Percentiles rank a stretch among this genome's conserved stretches.
These are phyloP conservation scores for Clonostachys rhizophaga DNA, from an alignment of 2,329 filamentous ascomycete genomes.

Conservation along the genomic window DNA sequence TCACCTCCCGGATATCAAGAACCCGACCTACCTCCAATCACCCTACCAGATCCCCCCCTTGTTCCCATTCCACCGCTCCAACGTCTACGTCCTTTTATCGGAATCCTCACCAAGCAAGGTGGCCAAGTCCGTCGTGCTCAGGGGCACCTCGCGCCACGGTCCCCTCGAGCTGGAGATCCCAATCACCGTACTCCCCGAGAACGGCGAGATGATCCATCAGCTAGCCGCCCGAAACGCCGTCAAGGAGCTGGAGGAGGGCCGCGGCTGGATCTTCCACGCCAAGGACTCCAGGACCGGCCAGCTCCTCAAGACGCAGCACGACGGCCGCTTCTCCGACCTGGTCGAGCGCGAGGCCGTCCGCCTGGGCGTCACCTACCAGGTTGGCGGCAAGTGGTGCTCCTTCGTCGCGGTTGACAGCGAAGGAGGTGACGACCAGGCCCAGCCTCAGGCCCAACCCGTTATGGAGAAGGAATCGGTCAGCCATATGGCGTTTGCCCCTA, in stretches of 20 bases:
- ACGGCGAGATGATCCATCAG: slow-evolving; percentile 59
- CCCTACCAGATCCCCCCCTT: slow-evolving; percentile 60
- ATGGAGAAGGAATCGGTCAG: too few species aligned
- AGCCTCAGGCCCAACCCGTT: too few species aligned
- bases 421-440: too few species aligned
- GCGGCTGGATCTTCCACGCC: slow-evolving; percentile 58
- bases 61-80: slow-evolving; percentile 62
- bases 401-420: slow-evolving; percentile 63
- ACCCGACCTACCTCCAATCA: slow-evolving; percentile 58
- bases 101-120: slow-evolving; percentile 28
- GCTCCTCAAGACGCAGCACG: slow-evolving; percentile 37
- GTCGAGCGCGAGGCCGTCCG: slow-evolving; percentile 62
- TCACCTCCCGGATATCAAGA: slow-evolving; percentile 44
- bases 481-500: too few species aligned
- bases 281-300: slow-evolving; percentile 35
- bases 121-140: slow-evolving; percentile 45
- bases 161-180: slow-evolving; percentile 62
- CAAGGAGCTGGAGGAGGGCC: slow-evolving; percentile 64
- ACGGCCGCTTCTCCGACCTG: slow-evolving; percentile 51
- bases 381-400: slow-evolving; percentile 66
- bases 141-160: slow-evolving; percentile 49
- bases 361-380: slow-evolving; percentile 61
- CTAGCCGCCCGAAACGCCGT: slow-evolving; percentile 65
- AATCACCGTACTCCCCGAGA: slow-evolving; percentile 39
- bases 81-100: slow-evolving; percentile 60